Base-by-base conservation (phyloP, 768 basidiomycete species). In the Lepiota subincarnata region DNA sequence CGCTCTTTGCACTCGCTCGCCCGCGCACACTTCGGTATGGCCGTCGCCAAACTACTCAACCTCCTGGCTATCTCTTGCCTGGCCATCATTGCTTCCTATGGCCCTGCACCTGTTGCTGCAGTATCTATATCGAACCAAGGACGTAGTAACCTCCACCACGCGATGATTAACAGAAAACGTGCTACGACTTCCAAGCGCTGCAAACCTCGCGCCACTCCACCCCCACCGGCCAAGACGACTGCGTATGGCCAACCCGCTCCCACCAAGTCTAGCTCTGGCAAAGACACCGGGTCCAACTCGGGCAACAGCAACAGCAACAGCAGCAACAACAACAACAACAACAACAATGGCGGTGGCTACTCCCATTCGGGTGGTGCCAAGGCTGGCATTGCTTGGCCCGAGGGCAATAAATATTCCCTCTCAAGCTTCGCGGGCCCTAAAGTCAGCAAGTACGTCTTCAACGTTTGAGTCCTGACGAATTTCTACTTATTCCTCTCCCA, bases 311-410 rank as follows among this genome's bases (percentile, higher is more conserved):
- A 47, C 14, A 50, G 53, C 14, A 55, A 61, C 35, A 60, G 64
- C 28, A 62, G 61, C 26, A 53, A 64, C 8, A 54, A 59, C 44
- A 48, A 53, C 36, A 61, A 59, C 3, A 36, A 26, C 49, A 39
- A 39, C 19, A 40, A 51, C 49, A 51, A 51, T 31, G 18, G 22
- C 12, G 31, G 35, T 42, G 58, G 57, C 24, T 14, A 26, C 31
- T 31, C 31, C 10, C 2, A 1, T 11, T 31, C 31, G 20, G 61
- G 64, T 19, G 18, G 37, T 14, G 68, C 65, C 41, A 89, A 90
- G 68, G 73, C 79, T 39, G 81, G 88, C 57, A 64, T 87, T 16
- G 86, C 78, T 18, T 92, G 88, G 86, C 75, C 84, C 35, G 78
- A 83, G 53, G 76, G 78, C 49, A 71, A 81, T 55, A 70, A 75